A percentile compares a stretch with the other conserved stretches of the same genome.
Evolutionary conservation across 805 yeast genomes (phyloP).

Genomic region (Millerozyma acaciae): DNA sequence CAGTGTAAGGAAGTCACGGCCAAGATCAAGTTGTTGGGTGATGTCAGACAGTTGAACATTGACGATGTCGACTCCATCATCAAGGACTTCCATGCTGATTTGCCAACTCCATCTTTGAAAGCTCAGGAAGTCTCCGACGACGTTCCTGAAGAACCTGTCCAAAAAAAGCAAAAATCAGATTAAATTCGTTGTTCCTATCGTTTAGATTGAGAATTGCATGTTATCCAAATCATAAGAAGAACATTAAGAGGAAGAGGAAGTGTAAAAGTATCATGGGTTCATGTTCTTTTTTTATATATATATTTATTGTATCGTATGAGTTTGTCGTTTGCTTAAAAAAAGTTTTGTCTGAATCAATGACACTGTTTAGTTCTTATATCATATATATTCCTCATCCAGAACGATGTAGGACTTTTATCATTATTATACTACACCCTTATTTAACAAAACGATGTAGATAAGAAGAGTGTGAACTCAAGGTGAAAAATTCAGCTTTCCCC

Average conservation of each 20-base stretch:
- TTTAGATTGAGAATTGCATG: no score
- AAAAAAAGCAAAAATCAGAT: constrained; percentile 23
- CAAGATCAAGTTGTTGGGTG: constrained; percentile 56
- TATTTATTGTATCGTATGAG: neutral
- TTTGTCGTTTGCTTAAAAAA: neutral
- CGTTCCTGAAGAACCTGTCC: constrained; percentile 28
- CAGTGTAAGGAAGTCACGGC: constrained; percentile 54
- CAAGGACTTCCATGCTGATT: constrained; percentile 49
- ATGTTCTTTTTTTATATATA: neutral
- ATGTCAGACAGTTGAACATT: constrained; percentile 54
- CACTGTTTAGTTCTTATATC: no score
- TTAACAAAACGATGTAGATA: no score
- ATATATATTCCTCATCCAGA: no score
- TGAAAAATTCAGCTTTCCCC: no score
- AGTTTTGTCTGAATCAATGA: neutral
- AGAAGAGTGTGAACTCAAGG: no score
- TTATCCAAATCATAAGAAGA: no score
- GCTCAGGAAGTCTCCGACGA: constrained; percentile 17
- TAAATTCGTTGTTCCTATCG: no score
- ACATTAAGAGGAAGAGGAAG: neutral
- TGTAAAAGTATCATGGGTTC: constrained; percentile 1
- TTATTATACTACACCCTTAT: no score
- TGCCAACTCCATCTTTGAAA: constrained; percentile 27
- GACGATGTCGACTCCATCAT: constrained; percentile 61
- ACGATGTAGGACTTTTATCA: no score